phyloP scores from a whole-genome alignment of 176 grass and related monocot species.

The Leersia perrieri region DNA sequence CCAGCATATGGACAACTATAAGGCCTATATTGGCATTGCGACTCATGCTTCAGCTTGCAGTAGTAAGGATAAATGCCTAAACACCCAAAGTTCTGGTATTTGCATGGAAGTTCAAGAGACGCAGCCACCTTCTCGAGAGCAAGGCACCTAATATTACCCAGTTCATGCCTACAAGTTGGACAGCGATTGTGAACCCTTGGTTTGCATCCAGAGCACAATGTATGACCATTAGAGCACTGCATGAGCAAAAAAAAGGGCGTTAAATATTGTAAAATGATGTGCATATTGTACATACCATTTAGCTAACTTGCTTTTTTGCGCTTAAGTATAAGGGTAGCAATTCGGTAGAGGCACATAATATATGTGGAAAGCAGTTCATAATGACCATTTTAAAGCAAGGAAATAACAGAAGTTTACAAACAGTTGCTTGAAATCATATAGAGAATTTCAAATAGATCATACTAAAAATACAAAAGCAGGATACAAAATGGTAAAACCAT shows the following conservation, averaged over 20 bases:
- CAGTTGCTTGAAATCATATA: not conserved
- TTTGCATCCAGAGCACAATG: slow-evolving; percentile 58
- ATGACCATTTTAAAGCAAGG: not conserved
- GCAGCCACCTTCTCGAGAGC: slow-evolving; percentile 65
- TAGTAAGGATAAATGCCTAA: slow-evolving; percentile 57
- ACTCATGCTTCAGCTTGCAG: slow-evolving; percentile 63
- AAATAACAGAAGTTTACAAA: not conserved
- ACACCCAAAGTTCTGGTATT: slow-evolving; percentile 48
- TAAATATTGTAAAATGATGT: slow-evolving; percentile 20
- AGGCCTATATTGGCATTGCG: slow-evolving; percentile 48
- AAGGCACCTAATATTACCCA: slow-evolving; percentile 62
- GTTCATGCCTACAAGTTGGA: slow-evolving; percentile 61
- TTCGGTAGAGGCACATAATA: not conserved
- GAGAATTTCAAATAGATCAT: not conserved
- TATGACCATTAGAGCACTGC: slow-evolving; percentile 64
- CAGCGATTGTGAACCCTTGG: slow-evolving; percentile 58
- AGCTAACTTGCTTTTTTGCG: not conserved
- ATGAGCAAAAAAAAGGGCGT: slow-evolving; percentile 28
- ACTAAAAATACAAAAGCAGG: not conserved
- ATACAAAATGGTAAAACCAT: slow-evolving; percentile 10
- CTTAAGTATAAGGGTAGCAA: slow-evolving; percentile 11
- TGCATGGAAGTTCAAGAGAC: slow-evolving; percentile 65
- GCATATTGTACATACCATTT: not conserved
- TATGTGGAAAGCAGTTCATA: not conserved
- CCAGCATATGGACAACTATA: slow-evolving; percentile 60